Conservation (phyloP, 305 asterid species). For the Fraxinus xanthoxyloides region DNA sequence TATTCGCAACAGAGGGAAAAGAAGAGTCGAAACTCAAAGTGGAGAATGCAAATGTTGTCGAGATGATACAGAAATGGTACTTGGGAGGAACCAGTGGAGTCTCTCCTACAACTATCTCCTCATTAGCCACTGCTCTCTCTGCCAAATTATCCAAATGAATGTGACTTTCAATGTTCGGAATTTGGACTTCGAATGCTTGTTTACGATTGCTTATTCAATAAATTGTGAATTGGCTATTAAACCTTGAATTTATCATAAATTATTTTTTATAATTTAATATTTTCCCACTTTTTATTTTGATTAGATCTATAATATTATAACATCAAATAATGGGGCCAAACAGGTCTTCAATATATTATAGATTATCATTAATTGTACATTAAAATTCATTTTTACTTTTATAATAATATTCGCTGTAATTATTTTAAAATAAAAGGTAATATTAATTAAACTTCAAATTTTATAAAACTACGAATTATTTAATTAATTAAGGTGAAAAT, state of each 20-base stretch:
- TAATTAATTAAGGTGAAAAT: no score
- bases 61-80: slow-evolving; percentile 81
- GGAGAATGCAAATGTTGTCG: slow-evolving; percentile 82
- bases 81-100: slow-evolving; percentile 72
- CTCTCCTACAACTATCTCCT: slow-evolving; percentile 68
- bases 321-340: no score
- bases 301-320: no score
- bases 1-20: slow-evolving; percentile 52
- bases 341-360: no score
- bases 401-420: no score
- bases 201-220: not conserved
- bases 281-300: no score
- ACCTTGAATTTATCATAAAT: not conserved
- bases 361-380: no score
- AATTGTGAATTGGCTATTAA: not conserved
- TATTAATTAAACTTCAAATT: not conserved
- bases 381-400: no score
- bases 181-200: not conserved
- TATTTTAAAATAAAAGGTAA: no score
- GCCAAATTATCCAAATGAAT: slow-evolving; percentile 41
- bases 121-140: slow-evolving; percentile 53
- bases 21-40: slow-evolving; percentile 58
- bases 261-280: no score
- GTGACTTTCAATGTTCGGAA: not conserved
- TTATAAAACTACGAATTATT: no score